A percentile compares a stretch with the other conserved stretches of the same genome.
Conservation (phyloP, 129 eudicot species). For the Saussurea involucrata region DNA sequence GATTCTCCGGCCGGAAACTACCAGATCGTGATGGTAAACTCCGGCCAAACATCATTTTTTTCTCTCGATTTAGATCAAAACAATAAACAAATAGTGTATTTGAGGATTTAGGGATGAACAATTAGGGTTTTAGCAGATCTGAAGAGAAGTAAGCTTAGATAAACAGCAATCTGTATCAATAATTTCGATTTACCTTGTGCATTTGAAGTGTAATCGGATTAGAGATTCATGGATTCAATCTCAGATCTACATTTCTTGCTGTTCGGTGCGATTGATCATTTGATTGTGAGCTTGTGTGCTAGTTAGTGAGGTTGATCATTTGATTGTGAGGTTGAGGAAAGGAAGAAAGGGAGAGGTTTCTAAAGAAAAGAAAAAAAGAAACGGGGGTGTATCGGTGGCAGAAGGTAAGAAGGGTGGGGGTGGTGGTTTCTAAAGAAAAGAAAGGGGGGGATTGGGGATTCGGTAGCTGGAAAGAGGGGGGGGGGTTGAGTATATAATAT, state of each 20-base stretch:
- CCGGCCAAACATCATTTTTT: slow-evolving; percentile 60
- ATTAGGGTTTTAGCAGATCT: slow-evolving; percentile 29
- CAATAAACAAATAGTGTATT: neutral
- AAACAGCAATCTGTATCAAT: slow-evolving; percentile 26
- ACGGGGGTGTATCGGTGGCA: too few species aligned
- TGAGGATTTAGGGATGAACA: neutral
- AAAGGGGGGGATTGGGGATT: too few species aligned
- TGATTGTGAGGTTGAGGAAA: too few species aligned
- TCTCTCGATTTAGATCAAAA: neutral
- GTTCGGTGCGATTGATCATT: neutral
- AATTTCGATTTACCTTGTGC: slow-evolving; percentile 20
- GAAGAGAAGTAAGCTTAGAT: slow-evolving; percentile 8
- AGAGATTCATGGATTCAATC: neutral
- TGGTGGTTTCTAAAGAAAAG: too few species aligned
- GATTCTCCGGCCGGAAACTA: slow-evolving; percentile 70
- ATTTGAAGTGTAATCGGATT: slow-evolving; percentile 14
- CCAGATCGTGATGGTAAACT: slow-evolving; percentile 44
- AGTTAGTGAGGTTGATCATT: slow-evolving; percentile 15
- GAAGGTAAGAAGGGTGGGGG: too few species aligned
- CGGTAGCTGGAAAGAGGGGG: too few species aligned
- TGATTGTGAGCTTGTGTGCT: slow-evolving; percentile 9
- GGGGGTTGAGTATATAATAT: too few species aligned
- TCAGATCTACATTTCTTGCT: slow-evolving; percentile 10
- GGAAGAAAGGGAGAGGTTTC: too few species aligned
- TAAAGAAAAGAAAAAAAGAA: too few species aligned